Percentiles rank a stretch among this genome's conserved stretches.
These are phyloP conservation scores for Nicotiana sylvestris DNA, from an alignment of 257 asterid species.

Conservation along the genomic window DNA sequence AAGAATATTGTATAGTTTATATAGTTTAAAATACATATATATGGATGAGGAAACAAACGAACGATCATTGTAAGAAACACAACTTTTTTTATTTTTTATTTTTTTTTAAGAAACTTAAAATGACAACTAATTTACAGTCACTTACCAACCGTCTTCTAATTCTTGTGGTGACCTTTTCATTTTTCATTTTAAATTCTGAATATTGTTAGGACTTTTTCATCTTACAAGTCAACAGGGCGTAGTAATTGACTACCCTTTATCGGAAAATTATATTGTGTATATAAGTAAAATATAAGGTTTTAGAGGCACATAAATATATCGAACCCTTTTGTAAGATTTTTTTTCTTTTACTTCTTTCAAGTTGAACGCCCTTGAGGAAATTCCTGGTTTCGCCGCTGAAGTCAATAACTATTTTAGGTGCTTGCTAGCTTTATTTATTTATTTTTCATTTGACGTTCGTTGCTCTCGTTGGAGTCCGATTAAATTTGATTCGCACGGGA, in stretches of 20 bases:
- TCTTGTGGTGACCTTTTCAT: neutral
- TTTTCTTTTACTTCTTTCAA: no score
- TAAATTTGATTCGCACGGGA: no score
- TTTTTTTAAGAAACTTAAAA: neutral
- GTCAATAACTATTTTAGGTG: neutral
- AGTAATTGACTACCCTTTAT: no score
- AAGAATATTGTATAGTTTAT: neutral
- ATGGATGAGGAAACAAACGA: neutral
- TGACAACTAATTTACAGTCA: slow-evolving; percentile 11
- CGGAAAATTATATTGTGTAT: no score
- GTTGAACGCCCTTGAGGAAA: no score
- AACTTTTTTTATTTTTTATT: neutral
- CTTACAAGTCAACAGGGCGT: neutral
- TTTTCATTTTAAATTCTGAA: neutral
- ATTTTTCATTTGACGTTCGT: no score
- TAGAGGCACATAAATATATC: no score
- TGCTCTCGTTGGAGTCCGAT: no score
- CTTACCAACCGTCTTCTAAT: slow-evolving; percentile 1
- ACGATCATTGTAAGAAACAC: neutral
- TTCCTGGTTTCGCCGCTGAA: no score
- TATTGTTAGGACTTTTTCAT: neutral
- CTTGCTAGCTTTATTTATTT: neutral
- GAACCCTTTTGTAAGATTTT: no score
- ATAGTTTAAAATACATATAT: neutral
- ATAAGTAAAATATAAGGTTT: no score